Percentiles rank a stretch among this genome's conserved stretches.
Conservation (phyloP, 768 basidiomycete genomes). For the Auriscalpium vulgare region DNA sequence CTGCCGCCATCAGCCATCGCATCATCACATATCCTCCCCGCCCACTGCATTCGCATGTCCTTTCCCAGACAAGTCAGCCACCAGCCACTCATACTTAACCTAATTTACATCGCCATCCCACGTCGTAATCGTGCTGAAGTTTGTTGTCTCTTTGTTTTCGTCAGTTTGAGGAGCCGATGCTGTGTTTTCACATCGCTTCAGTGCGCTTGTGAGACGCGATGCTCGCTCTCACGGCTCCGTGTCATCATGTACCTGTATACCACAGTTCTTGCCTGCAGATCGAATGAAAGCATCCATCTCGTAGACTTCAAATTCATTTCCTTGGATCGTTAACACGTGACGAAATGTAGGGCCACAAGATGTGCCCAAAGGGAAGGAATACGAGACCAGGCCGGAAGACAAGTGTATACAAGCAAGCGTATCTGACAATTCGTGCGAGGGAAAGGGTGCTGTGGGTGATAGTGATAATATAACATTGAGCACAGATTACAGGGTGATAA, state of each 20-base stretch:
- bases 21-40: not conserved
- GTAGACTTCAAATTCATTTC: not conserved
- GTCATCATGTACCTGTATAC: conserved; percentile 15
- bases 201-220: too few species aligned
- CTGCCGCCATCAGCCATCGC: not conserved
- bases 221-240: not conserved
- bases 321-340: too few species aligned
- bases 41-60: not conserved
- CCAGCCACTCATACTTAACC: not conserved
- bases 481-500: conserved; percentile 12
- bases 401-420: too few species aligned
- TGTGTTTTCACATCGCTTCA: not conserved
- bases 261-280: conserved; percentile 1
- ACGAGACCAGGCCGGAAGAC: too few species aligned
- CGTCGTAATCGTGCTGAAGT: not conserved
- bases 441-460: not conserved
- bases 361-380: too few species aligned
- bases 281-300: not conserved
- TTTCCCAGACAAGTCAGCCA: too few species aligned
- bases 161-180: not conserved
- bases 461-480: conserved; percentile 1
- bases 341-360: too few species aligned
- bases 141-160: not conserved
- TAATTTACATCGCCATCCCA: not conserved
- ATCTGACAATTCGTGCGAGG: too few species aligned